Conservation (phyloP, 495 filamentous ascomycete genomes). For the Platismatia glauca region DNA sequence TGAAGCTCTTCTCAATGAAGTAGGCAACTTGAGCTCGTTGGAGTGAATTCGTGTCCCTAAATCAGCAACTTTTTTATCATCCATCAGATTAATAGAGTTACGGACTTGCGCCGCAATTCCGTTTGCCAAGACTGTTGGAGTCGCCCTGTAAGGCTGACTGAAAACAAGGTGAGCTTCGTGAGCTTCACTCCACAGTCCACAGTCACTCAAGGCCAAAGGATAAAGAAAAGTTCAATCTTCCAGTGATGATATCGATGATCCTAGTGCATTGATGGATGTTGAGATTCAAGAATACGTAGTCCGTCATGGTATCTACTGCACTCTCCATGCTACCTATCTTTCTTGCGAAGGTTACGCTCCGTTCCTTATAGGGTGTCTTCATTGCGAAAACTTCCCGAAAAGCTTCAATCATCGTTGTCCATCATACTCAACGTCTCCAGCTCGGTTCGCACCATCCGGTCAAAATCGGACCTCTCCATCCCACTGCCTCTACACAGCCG, state of each 20-base stretch:
- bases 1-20: not conserved
- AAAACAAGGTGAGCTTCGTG: no score
- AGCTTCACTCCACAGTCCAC: no score
- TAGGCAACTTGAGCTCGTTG: not conserved
- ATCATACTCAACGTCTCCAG: conserved; percentile 67
- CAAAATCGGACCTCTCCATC: conserved; percentile 77
- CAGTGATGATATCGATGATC: no score
- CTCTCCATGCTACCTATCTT: not conserved
- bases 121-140: not conserved
- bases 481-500: conserved; percentile 69
- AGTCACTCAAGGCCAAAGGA: no score
- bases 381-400: not conserved
- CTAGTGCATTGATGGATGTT: not conserved
- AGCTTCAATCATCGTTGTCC: conserved; percentile 50
- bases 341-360: no score
- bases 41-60: conserved; percentile 4
- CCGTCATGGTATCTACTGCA: not conserved
- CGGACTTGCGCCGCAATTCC: not conserved
- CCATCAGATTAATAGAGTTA: no score
- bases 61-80: not conserved
- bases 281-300: not conserved
- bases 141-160: not conserved
- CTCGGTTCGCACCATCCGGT: conserved; percentile 69
- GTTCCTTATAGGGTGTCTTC: no score
- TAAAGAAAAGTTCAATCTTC: no score